Percentiles rank a stretch among this genome's conserved stretches.
Conservation (phyloP, 306 rosid genomes). For the Coriaria nepalensis region DNA sequence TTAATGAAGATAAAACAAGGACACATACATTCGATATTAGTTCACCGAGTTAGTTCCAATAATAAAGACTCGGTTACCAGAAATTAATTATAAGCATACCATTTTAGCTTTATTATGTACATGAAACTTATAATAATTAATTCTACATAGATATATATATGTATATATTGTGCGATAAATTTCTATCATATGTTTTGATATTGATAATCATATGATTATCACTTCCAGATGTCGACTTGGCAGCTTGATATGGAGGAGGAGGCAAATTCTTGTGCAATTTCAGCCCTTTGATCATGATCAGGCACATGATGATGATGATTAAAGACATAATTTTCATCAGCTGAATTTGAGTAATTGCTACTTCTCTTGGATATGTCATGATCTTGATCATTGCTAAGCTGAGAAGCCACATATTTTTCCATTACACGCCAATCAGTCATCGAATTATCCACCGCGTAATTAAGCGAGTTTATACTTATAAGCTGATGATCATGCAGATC, state of each 20-base stretch:
- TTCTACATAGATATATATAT: no score
- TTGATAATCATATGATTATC: slow-evolving; percentile 15
- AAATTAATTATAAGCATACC: slow-evolving; percentile 14
- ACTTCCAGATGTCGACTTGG: slow-evolving; percentile 71
- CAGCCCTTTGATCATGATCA: slow-evolving; percentile 23
- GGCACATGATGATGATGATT: slow-evolving; percentile 26
- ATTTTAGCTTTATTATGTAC: slow-evolving; percentile 35
- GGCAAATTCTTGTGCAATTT: slow-evolving; percentile 32
- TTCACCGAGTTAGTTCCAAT: slow-evolving; percentile 10
- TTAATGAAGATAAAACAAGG: not conserved
- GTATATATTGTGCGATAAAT: slow-evolving; percentile 19
- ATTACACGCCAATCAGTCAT: slow-evolving; percentile 66
- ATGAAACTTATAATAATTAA: slow-evolving; percentile 19
- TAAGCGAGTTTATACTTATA: slow-evolving; percentile 14
- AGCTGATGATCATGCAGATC: no score
- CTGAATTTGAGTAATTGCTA: slow-evolving; percentile 27
- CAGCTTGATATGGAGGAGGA: slow-evolving; percentile 49
- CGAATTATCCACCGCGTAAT: slow-evolving; percentile 33
- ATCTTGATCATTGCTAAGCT: slow-evolving; percentile 44
- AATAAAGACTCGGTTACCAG: slow-evolving; percentile 8
- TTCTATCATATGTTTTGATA: slow-evolving; percentile 12
- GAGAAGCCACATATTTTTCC: slow-evolving; percentile 72
- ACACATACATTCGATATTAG: slow-evolving; percentile 13
- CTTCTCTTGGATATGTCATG: slow-evolving; percentile 24
- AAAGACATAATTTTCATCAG: no score